Conservation (phyloP, 768 basidiomycete genomes). For the Podaxis sp. region DNA sequence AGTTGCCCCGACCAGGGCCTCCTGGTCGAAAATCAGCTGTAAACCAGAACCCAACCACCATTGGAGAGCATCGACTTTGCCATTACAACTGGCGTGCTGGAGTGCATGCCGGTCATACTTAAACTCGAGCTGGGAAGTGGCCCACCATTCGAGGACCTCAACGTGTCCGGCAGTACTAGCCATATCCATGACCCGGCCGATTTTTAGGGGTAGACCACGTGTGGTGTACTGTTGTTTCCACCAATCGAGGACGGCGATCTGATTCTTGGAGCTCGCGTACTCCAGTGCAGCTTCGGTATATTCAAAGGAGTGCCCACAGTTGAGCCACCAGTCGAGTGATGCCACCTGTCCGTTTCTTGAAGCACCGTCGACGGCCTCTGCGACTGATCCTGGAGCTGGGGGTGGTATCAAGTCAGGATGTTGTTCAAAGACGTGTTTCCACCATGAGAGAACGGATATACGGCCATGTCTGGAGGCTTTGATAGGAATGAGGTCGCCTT, state of each 20-base stretch:
- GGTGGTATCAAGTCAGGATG: conserved; percentile 59
- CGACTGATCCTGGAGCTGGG: conserved; percentile 53
- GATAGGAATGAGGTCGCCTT: conserved; percentile 69
- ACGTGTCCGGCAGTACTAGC: conserved; percentile 79
- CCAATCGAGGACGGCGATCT: conserved; percentile 79
- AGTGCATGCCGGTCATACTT: conserved; percentile 79
- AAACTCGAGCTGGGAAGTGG: conserved; percentile 69
- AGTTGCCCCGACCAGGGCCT: conserved; percentile 78
- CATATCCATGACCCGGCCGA: conserved; percentile 84
- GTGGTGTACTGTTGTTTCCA: conserved; percentile 64
- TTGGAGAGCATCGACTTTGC: conserved; percentile 75
- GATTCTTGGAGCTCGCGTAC: conserved; percentile 75
- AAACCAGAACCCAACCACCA: conserved; percentile 85
- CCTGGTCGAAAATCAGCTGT: conserved; percentile 77
- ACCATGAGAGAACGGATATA: conserved; percentile 75
- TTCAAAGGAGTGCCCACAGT: conserved; percentile 62
- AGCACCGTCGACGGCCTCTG: conserved; percentile 77
- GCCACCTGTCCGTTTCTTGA: conserved; percentile 73
- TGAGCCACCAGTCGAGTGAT: conserved; percentile 81
- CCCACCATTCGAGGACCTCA: conserved; percentile 84
- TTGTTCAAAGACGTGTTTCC: conserved; percentile 64
- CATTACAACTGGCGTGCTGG: conserved; percentile 77
- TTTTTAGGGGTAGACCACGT: conserved; percentile 62
- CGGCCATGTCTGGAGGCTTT: conserved; percentile 79
- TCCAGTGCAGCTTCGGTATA: conserved; percentile 83